These are phyloP conservation scores for Raphidocelis subcapitata DNA, from an alignment of 139 green algal genomes.

Conservation along the genomic window DNA sequence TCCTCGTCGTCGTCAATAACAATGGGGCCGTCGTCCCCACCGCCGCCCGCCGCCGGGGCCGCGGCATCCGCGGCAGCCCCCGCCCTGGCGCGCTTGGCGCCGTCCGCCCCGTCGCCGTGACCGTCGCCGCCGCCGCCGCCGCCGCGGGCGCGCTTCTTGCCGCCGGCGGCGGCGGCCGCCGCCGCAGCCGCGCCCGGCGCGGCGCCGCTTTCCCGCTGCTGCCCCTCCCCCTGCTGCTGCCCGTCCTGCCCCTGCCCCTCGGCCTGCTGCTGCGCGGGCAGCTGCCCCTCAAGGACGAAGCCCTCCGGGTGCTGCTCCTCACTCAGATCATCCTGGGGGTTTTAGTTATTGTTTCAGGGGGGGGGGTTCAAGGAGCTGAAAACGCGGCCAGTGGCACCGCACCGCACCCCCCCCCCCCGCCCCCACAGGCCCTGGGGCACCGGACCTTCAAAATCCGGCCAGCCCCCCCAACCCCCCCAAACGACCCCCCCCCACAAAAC, in stretches of 20 bases:
- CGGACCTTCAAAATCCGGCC: neutral
- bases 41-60: too few species aligned
- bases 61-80: too few species aligned
- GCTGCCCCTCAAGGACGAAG: constrained; percentile 47
- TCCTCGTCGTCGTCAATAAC: too few species aligned
- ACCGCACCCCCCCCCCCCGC: neutral
- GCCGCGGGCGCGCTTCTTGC: neutral
- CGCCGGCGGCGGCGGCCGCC: neutral
- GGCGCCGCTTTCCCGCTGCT: neutral
- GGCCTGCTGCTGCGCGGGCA: constrained; percentile 10
- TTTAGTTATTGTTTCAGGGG: too few species aligned
- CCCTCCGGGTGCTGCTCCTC: constrained; percentile 58
- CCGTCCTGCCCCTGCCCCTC: constrained; percentile 11
- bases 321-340: constrained; percentile 47
- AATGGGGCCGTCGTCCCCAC: too few species aligned
- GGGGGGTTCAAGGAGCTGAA: neutral
- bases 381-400: neutral
- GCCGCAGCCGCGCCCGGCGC: neutral
- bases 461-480: neutral
- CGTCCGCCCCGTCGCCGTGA: neutral
- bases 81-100: neutral
- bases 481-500: neutral
- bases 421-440: neutral
- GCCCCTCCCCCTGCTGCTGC: neutral
- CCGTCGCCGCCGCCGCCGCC: constrained; percentile 11